A percentile compares a stretch with the other conserved stretches of the same genome.
Conservation (phyloP, 495 filamentous ascomycete species). For the Annulohypoxylon maeteangense region DNA sequence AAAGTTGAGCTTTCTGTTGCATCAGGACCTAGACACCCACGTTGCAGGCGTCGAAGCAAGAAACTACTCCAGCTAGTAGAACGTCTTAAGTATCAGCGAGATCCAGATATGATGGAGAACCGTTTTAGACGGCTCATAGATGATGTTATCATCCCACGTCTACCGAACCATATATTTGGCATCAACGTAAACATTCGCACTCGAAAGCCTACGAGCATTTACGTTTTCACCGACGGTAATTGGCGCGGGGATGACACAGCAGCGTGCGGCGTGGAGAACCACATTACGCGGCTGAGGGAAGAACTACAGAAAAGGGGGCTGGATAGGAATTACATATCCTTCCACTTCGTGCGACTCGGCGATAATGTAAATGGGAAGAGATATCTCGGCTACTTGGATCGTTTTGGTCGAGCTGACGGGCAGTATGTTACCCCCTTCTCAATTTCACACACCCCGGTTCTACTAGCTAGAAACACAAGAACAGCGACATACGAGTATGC, state of each 20-base stretch:
- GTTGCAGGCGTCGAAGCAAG: slow-evolving; percentile 15
- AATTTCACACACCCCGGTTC: not conserved
- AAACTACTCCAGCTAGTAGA: slow-evolving; percentile 29
- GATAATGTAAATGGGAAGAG: slow-evolving; percentile 42
- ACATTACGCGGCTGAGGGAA: slow-evolving; percentile 42
- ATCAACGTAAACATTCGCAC: slow-evolving; percentile 22
- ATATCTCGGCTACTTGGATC: slow-evolving; percentile 49
- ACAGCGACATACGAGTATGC: not conserved
- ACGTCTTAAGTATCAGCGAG: slow-evolving; percentile 16
- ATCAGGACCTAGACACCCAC: slow-evolving; percentile 19
- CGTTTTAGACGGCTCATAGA: slow-evolving; percentile 30
- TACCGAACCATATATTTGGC: slow-evolving; percentile 31
- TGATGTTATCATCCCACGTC: slow-evolving; percentile 29
- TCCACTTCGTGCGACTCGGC: slow-evolving; percentile 59
- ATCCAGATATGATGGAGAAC: slow-evolving; percentile 29
- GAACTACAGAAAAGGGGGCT: slow-evolving; percentile 35
- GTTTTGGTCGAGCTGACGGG: slow-evolving; percentile 15
- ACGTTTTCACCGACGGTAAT: slow-evolving; percentile 54
- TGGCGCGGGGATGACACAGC: slow-evolving; percentile 44
- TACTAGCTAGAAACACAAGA: not conserved
- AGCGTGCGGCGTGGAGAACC: slow-evolving; percentile 30
- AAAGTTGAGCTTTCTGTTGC: slow-evolving; percentile 54
- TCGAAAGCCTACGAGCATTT: slow-evolving; percentile 47
- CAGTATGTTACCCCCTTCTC: slow-evolving; percentile 5
- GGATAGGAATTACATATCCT: slow-evolving; percentile 43